Evolutionary conservation across 306 rosid species (phyloP).

Genomic region (Dryas alaskensis): DNA sequence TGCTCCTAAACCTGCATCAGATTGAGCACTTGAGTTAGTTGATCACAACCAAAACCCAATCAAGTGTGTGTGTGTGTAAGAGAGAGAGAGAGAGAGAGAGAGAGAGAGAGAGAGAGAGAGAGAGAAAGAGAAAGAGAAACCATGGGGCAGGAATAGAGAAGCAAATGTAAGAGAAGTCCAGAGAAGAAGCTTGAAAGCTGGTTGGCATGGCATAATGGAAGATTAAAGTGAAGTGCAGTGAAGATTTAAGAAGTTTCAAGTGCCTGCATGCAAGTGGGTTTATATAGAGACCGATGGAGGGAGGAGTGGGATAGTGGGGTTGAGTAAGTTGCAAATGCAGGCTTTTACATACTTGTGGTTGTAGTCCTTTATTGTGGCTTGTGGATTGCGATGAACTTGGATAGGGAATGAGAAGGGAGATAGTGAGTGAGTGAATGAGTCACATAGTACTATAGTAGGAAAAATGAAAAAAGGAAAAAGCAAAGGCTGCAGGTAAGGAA

Average conservation of each 20-base stretch:
- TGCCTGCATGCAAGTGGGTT: background rate
- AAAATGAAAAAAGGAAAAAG: background rate
- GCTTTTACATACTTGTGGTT: background rate
- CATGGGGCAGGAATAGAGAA: conserved; percentile 22
- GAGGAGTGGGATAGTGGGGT: background rate
- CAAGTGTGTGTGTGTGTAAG: too few species aligned
- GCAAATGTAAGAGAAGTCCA: conserved; percentile 19
- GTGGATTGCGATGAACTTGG: background rate
- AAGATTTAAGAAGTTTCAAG: background rate
- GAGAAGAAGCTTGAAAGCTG: conserved; percentile 28
- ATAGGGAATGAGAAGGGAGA: background rate
- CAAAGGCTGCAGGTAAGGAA: background rate
- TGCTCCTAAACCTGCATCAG: conserved; percentile 25
- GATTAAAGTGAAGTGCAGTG: background rate
- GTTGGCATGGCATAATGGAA: conserved; percentile 21
- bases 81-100: background rate
- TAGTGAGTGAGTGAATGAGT: background rate
- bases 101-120: background rate
- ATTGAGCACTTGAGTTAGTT: background rate
- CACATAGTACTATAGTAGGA: conserved; percentile 6
- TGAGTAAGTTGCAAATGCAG: background rate
- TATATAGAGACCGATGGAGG: background rate
- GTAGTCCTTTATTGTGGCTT: background rate
- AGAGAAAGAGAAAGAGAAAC: conserved; percentile 13
- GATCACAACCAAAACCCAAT: background rate